Percentiles rank a stretch among this genome's conserved stretches.
These are phyloP conservation scores for Monosporascus sp. DNA, from an alignment of 2,329 filamentous ascomycete genomes.

Conservation along the genomic window DNA sequence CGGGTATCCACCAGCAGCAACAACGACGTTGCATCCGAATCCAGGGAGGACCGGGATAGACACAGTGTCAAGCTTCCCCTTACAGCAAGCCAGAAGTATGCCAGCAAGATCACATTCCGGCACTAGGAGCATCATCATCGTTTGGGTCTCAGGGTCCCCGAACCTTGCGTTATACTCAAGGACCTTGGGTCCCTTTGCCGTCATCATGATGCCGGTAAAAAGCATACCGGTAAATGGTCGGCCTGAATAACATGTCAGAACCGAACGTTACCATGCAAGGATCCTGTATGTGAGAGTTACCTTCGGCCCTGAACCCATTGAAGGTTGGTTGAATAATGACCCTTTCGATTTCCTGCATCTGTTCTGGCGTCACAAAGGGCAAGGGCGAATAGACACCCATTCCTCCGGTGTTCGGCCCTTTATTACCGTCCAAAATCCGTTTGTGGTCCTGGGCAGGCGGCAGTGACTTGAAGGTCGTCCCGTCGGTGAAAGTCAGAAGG, in stretches of 20 bases:
- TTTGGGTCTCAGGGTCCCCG: slow-evolving; percentile 75
- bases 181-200: slow-evolving; percentile 62
- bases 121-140: slow-evolving; percentile 17
- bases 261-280: too few relatives aligned
- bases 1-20: too few relatives aligned
- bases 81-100: too few relatives aligned
- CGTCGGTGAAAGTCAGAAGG: slow-evolving; percentile 87
- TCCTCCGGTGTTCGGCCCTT: slow-evolving; percentile 89
- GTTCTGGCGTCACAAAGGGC: slow-evolving; percentile 65
- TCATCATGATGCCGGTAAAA: slow-evolving; percentile 83
- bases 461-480: slow-evolving; percentile 73
- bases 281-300: too few relatives aligned
- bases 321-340: slow-evolving; percentile 87
- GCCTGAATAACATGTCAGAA: too few relatives aligned
- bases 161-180: slow-evolving; percentile 79
- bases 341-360: slow-evolving; percentile 73
- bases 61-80: too few relatives aligned
- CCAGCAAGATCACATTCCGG: too few relatives aligned
- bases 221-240: slow-evolving; percentile 67
- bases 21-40: too few relatives aligned
- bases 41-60: too few relatives aligned
- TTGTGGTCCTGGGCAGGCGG: slow-evolving; percentile 97
- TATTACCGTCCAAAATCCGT: slow-evolving; percentile 83
- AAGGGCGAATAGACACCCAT: slow-evolving; percentile 98
- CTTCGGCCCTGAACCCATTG: slow-evolving; percentile 73